Evolutionary conservation across 192 early-diverging fungal species (phyloP), one percentile per base, ranked within the genome.

Genomic region (Geranomyces michiganensis): DNA sequence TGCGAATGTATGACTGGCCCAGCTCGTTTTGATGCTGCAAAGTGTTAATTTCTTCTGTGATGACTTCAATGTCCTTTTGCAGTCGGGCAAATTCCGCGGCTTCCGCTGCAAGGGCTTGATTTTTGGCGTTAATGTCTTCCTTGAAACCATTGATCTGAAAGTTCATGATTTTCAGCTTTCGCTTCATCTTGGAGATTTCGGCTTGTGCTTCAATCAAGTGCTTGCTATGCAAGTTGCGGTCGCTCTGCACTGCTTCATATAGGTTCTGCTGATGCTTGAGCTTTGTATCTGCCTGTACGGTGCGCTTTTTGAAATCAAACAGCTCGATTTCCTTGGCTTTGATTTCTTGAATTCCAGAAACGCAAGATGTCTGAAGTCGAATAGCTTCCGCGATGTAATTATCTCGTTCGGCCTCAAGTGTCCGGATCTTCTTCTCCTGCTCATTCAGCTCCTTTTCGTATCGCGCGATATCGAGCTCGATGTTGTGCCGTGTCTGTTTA

Each of bases 211-310:
- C 86, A 26, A 89, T 78, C 46, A 89, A 72, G 60, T 88, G 82
- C 51, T 89, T 89, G 63, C 76, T 75, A 58, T 89, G 83, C 60
- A 89, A 67, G 49, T 89, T 89, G 17, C 87, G 69, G 66, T 89
- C 87, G 49, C 82, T 82, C 71, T 88, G 86, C 63, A 88, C 83
- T 0, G 86, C 81, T 56, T 89, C 87, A 70, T 89, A 89, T n/a
- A 89, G 70, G 61, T 87, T 88, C 67, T 89, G 87, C 66, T 89
- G 87, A 60, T 88, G 79, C 67, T 89, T 89, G 19, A 89, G 72
- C 62, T 89, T 89, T 27, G 82, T 88, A 27, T 89, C 86, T n/a
- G 86, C 78, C 31, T 84, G 76, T 14, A 85, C 75, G 49, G 82
- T 84, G 70, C 87, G 76, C 53, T 76, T 78, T 53, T 89, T 87